phyloP scores from a whole-genome alignment of 2,329 filamentous ascomycete species.

The Pestalotiopsis sp. region DNA sequence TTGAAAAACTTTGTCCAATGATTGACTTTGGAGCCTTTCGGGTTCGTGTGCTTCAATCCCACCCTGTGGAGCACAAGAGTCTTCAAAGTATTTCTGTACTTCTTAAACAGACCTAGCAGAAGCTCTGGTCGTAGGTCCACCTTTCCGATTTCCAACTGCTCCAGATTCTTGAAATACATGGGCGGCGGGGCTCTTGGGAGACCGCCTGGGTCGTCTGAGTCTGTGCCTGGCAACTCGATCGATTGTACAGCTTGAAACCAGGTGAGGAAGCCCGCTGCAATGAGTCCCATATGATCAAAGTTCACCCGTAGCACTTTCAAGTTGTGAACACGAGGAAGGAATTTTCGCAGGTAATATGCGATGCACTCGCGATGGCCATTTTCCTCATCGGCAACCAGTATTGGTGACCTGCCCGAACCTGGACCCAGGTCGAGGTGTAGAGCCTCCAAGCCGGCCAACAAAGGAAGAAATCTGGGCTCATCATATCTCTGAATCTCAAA shows the following conservation, averaged over 20 bases:
- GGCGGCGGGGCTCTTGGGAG: slow-evolving; percentile 17
- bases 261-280: slow-evolving; percentile 31
- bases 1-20: slow-evolving; percentile 41
- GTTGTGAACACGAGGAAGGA: slow-evolving; percentile 41
- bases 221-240: neutral
- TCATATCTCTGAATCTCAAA: slow-evolving; percentile 48
- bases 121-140: slow-evolving; percentile 27
- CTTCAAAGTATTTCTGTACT: slow-evolving; percentile 45
- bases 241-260: slow-evolving; percentile 37
- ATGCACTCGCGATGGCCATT: neutral
- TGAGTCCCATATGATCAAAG: slow-evolving; percentile 27
- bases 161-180: slow-evolving; percentile 35
- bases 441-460: slow-evolving; percentile 47
- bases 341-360: slow-evolving; percentile 24
- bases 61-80: slow-evolving; percentile 49
- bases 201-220: neutral
- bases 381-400: neutral
- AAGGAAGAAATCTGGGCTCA: slow-evolving; percentile 35
- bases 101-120: slow-evolving; percentile 38
- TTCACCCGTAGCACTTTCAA: slow-evolving; percentile 58
- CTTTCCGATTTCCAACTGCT: slow-evolving; percentile 46
- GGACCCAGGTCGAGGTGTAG: slow-evolving; percentile 41
- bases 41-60: slow-evolving; percentile 20
- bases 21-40: slow-evolving; percentile 24
- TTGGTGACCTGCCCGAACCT: neutral